Conservation (phyloP, 2,329 filamentous ascomycete genomes). For the Monosporascus sp. region DNA sequence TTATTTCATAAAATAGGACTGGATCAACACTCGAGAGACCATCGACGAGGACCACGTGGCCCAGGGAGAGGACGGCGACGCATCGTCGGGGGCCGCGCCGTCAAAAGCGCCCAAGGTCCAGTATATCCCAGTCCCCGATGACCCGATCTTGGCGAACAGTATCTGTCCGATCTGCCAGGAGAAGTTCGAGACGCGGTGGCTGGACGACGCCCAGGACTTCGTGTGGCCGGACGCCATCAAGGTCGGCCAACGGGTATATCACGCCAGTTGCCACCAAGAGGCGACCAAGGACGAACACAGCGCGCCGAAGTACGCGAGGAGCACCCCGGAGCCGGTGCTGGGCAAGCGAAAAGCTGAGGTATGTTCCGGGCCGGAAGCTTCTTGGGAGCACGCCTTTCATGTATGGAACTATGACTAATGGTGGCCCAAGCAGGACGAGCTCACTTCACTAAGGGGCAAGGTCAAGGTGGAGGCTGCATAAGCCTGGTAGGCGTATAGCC, state of each 20-base stretch:
- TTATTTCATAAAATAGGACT: conserved; percentile 54
- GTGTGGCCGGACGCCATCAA: conserved; percentile 89
- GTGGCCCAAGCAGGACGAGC: conserved; percentile 25
- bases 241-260: conserved; percentile 75
- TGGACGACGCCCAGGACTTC: conserved; percentile 90
- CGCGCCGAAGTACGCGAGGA: conserved; percentile 32
- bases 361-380: conserved; percentile 19
- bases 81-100: conserved; percentile 31
- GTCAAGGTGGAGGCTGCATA: conserved; percentile 23
- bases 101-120: conserved; percentile 52
- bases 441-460: conserved; percentile 23
- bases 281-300: conserved; percentile 60
- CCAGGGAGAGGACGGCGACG: conserved; percentile 30
- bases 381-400: background rate
- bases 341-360: conserved; percentile 74
- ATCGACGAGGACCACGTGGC: conserved; percentile 58
- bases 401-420: conserved; percentile 12
- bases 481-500: background rate
- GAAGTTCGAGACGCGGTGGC: conserved; percentile 86
- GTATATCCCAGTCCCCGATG: conserved; percentile 80
- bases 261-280: conserved; percentile 84
- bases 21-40: conserved; percentile 79
- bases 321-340: conserved; percentile 60
- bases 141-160: conserved; percentile 66
- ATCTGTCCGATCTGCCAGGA: conserved; percentile 94